Base-by-base conservation (phyloP, 768 basidiomycete genomes). In the Dictyophora rubrovolvata region DNA sequence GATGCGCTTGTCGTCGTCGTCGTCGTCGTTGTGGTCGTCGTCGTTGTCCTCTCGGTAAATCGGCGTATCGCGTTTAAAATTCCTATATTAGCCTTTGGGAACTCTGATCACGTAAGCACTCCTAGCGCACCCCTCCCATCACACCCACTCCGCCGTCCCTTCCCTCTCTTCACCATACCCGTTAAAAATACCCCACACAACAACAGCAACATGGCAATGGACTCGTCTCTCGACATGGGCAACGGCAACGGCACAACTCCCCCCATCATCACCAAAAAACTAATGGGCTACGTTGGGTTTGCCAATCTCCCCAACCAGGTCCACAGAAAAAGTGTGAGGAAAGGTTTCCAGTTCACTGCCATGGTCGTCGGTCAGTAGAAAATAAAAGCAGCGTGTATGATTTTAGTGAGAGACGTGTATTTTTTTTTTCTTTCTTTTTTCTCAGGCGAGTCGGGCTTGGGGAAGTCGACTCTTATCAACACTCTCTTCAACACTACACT, bases 231-330 rank as follows among this genome's bases (percentile, higher is more conserved):
- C 28, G 28, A 28, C 42, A 42, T n/a, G 4, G 10, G n/a, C 42
- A 42, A 42, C 11, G 42, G 2, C 63, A 65, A 67, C 2, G 42
- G 42, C n/a, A 70, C 66, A 17, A 28, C 69, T 34, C 63, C 74
- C 51, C 69, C 74, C 60, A 73, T 79, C 67, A 79, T 80, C 64
- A 87, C 89, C 74, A 93, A 93, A 84, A 93, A 93, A 76, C 78
- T 94, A 67, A 90, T 88, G 83, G 90, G 92, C 68, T 94, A 92
- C 71, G 92, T 95, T 61, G 92, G 92, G 54, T 95, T 99, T 69
- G 92, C 94, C 69, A 98, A 96, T 73, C 81, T 99, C 55, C 96
- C 96, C 55, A 98, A 99, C 81, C 96, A 99, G 74, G 95, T 98
- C 50, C 96, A 99, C 76, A 87, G 96, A 74, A 92, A 96, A 78